phyloP scores from a whole-genome alignment of 164 flowering plant species.

The Vitis vinifera region DNA sequence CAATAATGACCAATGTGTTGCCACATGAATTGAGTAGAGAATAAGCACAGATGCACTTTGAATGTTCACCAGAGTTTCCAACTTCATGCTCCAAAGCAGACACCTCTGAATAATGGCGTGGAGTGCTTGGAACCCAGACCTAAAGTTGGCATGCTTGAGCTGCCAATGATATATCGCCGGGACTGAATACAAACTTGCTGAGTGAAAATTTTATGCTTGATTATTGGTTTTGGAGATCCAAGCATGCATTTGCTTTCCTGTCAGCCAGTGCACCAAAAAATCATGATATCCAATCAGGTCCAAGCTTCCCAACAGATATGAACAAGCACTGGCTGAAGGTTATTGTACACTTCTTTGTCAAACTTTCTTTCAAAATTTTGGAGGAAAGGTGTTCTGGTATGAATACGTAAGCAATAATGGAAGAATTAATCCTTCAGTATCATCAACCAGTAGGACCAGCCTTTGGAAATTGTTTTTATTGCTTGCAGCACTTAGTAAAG shows the following conservation, averaged over 20 bases:
- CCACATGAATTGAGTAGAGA: conserved; percentile 4
- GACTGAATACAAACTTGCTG: conserved; percentile 31
- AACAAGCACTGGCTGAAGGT: background rate
- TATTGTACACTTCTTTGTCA: too few species aligned
- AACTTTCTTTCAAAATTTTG: background rate
- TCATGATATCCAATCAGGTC: conserved; percentile 23
- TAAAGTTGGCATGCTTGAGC: conserved; percentile 29
- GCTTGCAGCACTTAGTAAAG: background rate
- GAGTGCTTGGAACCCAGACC: conserved; percentile 26
- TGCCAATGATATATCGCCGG: conserved; percentile 25
- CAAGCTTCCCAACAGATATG: conserved; percentile 8
- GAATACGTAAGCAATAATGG: background rate
- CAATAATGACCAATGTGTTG: background rate
- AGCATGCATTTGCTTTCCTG: conserved; percentile 70
- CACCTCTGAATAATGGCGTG: conserved; percentile 23
- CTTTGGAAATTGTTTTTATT: background rate
- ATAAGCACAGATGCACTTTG: conserved; percentile 12
- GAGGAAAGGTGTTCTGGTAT: background rate
- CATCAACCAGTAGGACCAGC: background rate
- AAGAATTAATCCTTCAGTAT: background rate
- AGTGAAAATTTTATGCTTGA: conserved; percentile 39
- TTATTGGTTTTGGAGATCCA: conserved; percentile 39
- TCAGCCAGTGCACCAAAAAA: conserved; percentile 31
- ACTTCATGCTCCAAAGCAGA: conserved; percentile 45
- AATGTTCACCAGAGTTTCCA: conserved; percentile 38